Conservation (phyloP, 2,329 filamentous ascomycete species). For the Trichoderma sp. region DNA sequence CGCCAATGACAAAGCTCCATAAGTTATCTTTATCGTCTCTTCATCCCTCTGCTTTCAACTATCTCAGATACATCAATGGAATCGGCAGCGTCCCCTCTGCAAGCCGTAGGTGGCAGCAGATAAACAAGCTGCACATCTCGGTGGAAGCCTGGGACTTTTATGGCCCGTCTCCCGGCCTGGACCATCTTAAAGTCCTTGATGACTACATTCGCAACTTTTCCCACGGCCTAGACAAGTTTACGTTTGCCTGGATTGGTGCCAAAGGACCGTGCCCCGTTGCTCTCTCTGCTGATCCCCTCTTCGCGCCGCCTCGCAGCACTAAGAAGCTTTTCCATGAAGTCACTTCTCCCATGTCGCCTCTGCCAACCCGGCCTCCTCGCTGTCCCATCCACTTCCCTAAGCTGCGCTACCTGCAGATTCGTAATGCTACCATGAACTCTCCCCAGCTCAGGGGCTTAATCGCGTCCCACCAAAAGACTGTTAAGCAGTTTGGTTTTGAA, state of each 20-base stretch:
- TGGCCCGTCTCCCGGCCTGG: slow-evolving; percentile 56
- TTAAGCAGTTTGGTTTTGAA: slow-evolving; percentile 78
- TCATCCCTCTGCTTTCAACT: slow-evolving; percentile 72
- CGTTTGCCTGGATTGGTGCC: slow-evolving; percentile 74
- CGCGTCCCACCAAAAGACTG: slow-evolving; percentile 60
- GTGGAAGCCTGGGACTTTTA: slow-evolving; percentile 69
- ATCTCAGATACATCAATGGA: slow-evolving; percentile 70
- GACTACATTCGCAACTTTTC: slow-evolving; percentile 74
- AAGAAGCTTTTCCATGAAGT: slow-evolving; percentile 64
- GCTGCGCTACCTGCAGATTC: slow-evolving; percentile 65
- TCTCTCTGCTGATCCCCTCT: slow-evolving; percentile 67
- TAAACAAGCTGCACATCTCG: slow-evolving; percentile 68
- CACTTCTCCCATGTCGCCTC: slow-evolving; percentile 61
- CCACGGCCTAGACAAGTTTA: slow-evolving; percentile 63
- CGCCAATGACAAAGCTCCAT: slow-evolving; percentile 61
- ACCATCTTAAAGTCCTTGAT: slow-evolving; percentile 76
- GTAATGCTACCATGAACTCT: slow-evolving; percentile 70
- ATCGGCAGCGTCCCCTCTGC: slow-evolving; percentile 73
- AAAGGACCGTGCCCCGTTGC: slow-evolving; percentile 73
- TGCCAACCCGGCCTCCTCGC: slow-evolving; percentile 51
- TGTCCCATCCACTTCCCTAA: slow-evolving; percentile 63
- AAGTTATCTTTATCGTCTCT: slow-evolving; percentile 71
- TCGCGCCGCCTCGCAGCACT: slow-evolving; percentile 51
- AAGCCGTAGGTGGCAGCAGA: slow-evolving; percentile 71
- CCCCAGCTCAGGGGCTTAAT: slow-evolving; percentile 70